Evolutionary conservation across 805 yeast genomes (phyloP).

Genomic region (Candida patagonica): DNA sequence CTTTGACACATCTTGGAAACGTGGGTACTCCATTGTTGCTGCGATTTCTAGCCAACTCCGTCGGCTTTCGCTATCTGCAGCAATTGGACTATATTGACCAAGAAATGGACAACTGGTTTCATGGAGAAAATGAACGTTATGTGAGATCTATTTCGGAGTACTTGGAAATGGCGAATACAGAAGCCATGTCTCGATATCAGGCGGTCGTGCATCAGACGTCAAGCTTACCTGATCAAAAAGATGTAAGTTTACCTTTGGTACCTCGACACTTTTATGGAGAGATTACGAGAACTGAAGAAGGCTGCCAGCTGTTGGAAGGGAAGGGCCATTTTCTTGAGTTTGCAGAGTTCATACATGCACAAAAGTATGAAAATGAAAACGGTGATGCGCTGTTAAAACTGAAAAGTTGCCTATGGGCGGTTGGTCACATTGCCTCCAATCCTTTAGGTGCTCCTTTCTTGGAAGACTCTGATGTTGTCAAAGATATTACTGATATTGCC

Average conservation of each 20-base stretch:
- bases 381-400: conserved; percentile 37
- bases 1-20: conserved; percentile 43
- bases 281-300: conserved; percentile 72
- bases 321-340: conserved; percentile 33
- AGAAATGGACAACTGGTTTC: conserved; percentile 64
- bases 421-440: conserved; percentile 74
- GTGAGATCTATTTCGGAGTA: conserved; percentile 28
- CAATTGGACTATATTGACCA: conserved; percentile 50
- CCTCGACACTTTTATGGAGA: conserved; percentile 75
- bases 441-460: conserved; percentile 54
- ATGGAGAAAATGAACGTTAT: conserved; percentile 26
- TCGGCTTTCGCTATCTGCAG: conserved; percentile 60
- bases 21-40: conserved; percentile 50
- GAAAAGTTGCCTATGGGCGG: conserved; percentile 77
- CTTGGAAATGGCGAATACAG: conserved; percentile 14
- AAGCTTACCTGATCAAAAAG: not conserved
- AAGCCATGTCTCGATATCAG: not conserved
- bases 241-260: conserved; percentile 1
- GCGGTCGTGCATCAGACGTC: not conserved
- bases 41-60: conserved; percentile 52
- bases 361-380: conserved; percentile 21
- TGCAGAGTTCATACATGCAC: conserved; percentile 22
- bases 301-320: conserved; percentile 50
- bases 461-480: conserved; percentile 43
- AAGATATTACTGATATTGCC: conserved; percentile 45